Evolutionary conservation across 257 asterid species (phyloP), one percentile per base, ranked within the genome.

Genomic region (Coffea eugenioides): DNA sequence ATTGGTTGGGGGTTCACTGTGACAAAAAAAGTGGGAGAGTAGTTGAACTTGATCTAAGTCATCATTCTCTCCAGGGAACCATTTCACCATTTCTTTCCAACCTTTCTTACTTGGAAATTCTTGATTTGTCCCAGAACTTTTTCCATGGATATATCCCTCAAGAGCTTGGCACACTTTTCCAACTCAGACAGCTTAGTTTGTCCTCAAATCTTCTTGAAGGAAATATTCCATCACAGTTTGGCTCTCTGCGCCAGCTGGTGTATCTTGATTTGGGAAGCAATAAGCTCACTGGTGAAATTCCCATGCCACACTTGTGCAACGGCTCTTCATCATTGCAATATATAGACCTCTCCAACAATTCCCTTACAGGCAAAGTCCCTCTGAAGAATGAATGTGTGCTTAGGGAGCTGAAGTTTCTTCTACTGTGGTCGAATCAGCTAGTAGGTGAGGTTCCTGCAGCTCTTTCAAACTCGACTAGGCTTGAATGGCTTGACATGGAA

Each of bases 401-500:
- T 36, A 80, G 59, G 16, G 92, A 91, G 71, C 85, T 94, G 2
- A 86, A 75, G 80, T 92, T 80, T 79, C 92, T 94, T 69, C 97
- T 92, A 18, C 92, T 94, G 25, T 94, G 97, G 98, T 91, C 98
- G 15, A 94, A 94, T 79, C 82, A 79, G 11, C 88, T 94, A 36
- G 80, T 65, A 6, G 97, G 97, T 0, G 81, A 88, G 59, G 88
- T 91, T 46, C 98, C 98, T 62, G 74, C 65, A 2, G 76, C 92
- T 27, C 89, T 94, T 14, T 83, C 90, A 9, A 91, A 92, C 81
- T 92, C 94, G 46, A 65, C 97, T 3, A 89, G 81, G 41, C 89
- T 92, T 15, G 90, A 91, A 87, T 94, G 98, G 97, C 85, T 94
- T 43, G 98, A 94, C 84, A 15, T 94, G 65, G 98, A 89, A 83